Percentiles rank a stretch among this genome's conserved stretches.
phyloP scores from a whole-genome alignment of 345 rosid genomes.

The Euphorbia tirucalli region DNA sequence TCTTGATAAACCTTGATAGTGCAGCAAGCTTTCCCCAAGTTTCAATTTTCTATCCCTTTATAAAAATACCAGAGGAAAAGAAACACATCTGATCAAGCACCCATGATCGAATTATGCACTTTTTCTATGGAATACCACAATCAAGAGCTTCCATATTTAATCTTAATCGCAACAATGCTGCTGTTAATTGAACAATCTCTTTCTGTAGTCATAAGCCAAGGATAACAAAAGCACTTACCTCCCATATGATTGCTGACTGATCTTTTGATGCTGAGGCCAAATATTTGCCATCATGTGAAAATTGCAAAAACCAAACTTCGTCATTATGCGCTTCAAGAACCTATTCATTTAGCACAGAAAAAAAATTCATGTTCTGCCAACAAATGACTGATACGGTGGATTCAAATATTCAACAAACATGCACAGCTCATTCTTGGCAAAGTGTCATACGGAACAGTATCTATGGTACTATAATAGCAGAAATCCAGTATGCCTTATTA shows the following conservation, averaged over 20 bases:
- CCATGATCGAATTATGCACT: neutral
- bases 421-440: neutral
- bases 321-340: constrained; percentile 52
- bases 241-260: constrained; percentile 61
- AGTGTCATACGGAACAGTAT: neutral
- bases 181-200: neutral
- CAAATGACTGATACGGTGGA: neutral
- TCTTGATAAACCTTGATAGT: neutral
- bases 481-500: neutral
- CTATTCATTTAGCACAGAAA: constrained; percentile 31
- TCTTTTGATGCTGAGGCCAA: constrained; percentile 65
- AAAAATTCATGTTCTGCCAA: neutral
- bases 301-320: constrained; percentile 71
- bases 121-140: neutral
- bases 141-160: neutral
- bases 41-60: neutral
- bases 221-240: constrained; percentile 34
- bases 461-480: neutral
- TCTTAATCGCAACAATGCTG: neutral
- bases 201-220: neutral
- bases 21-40: neutral
- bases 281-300: constrained; percentile 65
- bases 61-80: neutral
- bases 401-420: neutral
- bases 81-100: neutral